Percentiles rank a stretch among this genome's conserved stretches.
Conservation (phyloP, 2,329 filamentous ascomycete genomes). For the Triangularia setosa region DNA sequence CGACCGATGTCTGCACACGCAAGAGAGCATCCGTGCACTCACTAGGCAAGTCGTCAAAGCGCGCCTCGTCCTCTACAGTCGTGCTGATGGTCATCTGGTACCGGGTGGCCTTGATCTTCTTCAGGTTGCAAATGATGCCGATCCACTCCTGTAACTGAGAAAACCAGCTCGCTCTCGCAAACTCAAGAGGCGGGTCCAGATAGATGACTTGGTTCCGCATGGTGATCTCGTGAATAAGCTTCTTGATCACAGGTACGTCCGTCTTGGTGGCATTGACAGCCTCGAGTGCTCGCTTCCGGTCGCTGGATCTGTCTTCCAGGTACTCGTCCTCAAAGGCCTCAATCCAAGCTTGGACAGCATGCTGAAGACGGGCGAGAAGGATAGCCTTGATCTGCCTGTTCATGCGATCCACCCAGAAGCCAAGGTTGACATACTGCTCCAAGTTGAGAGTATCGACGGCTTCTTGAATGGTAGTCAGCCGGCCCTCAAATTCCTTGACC, state of each 20-base stretch:
- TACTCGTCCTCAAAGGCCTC: constrained; percentile 69
- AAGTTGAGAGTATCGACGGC: constrained; percentile 95
- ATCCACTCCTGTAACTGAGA: constrained; percentile 91
- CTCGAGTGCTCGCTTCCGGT: constrained; percentile 49
- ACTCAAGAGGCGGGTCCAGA: constrained; percentile 88
- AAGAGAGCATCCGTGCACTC: constrained; percentile 76
- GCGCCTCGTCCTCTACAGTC: constrained; percentile 58
- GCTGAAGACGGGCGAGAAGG: constrained; percentile 75
- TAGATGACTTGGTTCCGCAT: constrained; percentile 99
- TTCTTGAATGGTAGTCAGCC: constrained; percentile 81
- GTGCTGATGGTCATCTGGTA: constrained; percentile 86
- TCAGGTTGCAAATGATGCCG: constrained; percentile 84
- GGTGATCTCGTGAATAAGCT: constrained; percentile 83
- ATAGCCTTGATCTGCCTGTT: constrained; percentile 81
- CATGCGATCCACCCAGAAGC: constrained; percentile 82
- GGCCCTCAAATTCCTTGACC: constrained; percentile 70
- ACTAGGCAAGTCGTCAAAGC: constrained; percentile 80
- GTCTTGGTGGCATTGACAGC: constrained; percentile 40
- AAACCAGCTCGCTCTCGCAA: constrained; percentile 89
- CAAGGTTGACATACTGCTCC: constrained; percentile 91
- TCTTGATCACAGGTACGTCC: constrained; percentile 63
- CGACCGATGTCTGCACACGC: constrained; percentile 77
- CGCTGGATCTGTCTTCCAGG: constrained; percentile 39
- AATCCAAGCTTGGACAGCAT: constrained; percentile 84
- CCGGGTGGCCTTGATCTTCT: constrained; percentile 89